Evolutionary conservation across 1,139 yeast species (phyloP), one percentile per base, ranked within the genome.

Genomic region (Saccharomyces hybrid): DNA sequence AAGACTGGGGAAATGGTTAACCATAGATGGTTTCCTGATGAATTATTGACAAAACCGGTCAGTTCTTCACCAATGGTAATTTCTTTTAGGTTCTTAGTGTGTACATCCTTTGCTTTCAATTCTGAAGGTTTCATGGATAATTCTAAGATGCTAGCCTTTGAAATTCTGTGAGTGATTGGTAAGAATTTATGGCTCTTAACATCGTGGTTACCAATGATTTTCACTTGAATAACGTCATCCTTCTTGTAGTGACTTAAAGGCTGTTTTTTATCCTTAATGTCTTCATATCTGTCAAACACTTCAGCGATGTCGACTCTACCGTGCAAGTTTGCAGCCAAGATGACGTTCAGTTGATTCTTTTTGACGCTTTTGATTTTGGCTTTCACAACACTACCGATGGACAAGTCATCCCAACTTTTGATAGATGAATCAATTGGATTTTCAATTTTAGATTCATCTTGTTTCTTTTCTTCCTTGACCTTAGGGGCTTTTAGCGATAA

Each of bases 261-360:
- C 50, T 78, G 76, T 57, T 73, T 75, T 41, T 70, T 70, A 65
- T 88, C 83, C 55, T 76, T 73, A 52, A 89, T 86, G 41, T 83
- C 86, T 1, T 75, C 71, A 60, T 75, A 72, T 0, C 69, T 62
- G 52, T 82, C 84, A 71, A 81, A 86, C 53, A 87, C 75, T 69
- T 88, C 87, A 8, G 93, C 80, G 19, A 85, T 77, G 65, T 88
- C 96, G 54, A 91, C 74, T 67, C 95, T 80, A 48, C 96, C 97
- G 64, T 82, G 87, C 59, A 84, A 76, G 65, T 86, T 85, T 57
- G 86, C 95, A 51, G 95, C 91, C 54, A 90, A 74, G 56, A 79
- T 80, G 46, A 91, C 85, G 64, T 85, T 84, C 62, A 91, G 75
- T 71, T 88, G 95, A 11, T 90, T 83, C 52, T 81, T 83, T 65